phyloP scores from a whole-genome alignment of 1,284 basidiomycete species.

The Waitea zeae region DNA sequence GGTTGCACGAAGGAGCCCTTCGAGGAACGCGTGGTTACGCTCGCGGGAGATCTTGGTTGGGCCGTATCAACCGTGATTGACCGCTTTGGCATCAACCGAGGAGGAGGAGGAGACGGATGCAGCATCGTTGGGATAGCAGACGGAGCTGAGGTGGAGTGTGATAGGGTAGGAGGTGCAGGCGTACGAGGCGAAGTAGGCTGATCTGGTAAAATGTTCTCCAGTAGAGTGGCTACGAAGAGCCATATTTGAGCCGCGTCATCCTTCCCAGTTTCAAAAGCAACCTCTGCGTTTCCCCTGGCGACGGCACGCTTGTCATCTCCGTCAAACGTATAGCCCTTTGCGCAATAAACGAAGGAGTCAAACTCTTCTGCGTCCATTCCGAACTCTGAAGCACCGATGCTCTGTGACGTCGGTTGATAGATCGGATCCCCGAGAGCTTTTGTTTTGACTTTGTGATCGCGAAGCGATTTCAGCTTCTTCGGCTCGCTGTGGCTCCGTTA shows the following conservation, averaged over 20 bases:
- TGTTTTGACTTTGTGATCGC: too few relatives aligned
- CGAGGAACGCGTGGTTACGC: too few relatives aligned
- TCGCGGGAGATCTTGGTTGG: too few relatives aligned
- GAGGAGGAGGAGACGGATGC: too few relatives aligned
- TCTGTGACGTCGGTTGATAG: slow-evolving; percentile 31
- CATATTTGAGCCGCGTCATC: slow-evolving; percentile 52
- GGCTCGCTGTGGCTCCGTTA: too few relatives aligned
- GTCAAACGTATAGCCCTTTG: slow-evolving; percentile 48
- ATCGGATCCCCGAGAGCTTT: slow-evolving; percentile 37
- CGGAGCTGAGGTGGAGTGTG: slow-evolving; percentile 26
- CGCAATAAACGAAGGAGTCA: slow-evolving; percentile 42
- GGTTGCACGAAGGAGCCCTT: too few relatives aligned
- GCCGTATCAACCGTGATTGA: slow-evolving; percentile 10
- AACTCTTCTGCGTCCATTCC: slow-evolving; percentile 21
- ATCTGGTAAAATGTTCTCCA: slow-evolving; percentile 28
- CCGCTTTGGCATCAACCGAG: too few relatives aligned
- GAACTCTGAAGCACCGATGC: slow-evolving; percentile 28
- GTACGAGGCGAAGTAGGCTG: slow-evolving; percentile 13
- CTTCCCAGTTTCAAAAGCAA: slow-evolving; percentile 43
- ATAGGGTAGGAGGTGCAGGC: slow-evolving; percentile 13
- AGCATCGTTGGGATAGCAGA: slow-evolving; percentile 22
- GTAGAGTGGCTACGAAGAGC: slow-evolving; percentile 42
- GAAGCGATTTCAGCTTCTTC: too few relatives aligned
- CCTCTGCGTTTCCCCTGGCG: slow-evolving; percentile 45
- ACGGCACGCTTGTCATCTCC: slow-evolving; percentile 30